Base-by-base conservation (phyloP, 2,329 filamentous ascomycete genomes). In the Exophiala sideris region DNA sequence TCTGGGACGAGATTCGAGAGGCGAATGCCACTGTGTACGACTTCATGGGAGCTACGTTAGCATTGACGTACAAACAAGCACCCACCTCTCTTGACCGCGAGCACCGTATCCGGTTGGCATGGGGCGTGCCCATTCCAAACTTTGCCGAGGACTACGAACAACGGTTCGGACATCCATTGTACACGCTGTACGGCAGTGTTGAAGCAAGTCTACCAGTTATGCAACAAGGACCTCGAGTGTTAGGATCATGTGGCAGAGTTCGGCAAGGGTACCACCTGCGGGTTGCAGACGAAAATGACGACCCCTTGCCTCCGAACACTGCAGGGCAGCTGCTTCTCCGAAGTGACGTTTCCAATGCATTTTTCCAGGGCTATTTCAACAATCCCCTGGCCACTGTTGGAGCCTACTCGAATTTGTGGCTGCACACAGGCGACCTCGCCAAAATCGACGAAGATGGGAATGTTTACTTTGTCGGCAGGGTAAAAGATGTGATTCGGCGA, bases 361-460 rank as follows among this genome's bases (percentile, higher is more conserved):
- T 57, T 45, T 57, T 57, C 21, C 49, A 57, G 33, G 54, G 54
- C 16, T 57, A 57, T 34, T 57, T 49, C 42, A 47, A 47, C 41
- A 38, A 57, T 21, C 12, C 16, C 10, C 18, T 24, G 10, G 39
- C 12, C 34, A 57, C 54, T 9, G 11, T 53, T 8, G 29, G 6
- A 9, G 20, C 54, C 12, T 57, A 45, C 34, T 40, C 50, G 14
- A 80, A 78, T 39, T 66, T 86, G 14, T 97, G 92, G 91, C 91
- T 96, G 86, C 78, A 85, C 71, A 94, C 88, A 0, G 92, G 92
- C 16, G 92, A 97, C 66, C 91, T 96, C 74, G 92, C 90, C 2
- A 74, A 77, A 50, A 94, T 97, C 81, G 57, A 59, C 48, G 50
- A 59, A 34, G 12, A 45, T 16, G 57, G 57, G 11, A 57, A 59